Percentiles rank a stretch among this genome's conserved stretches.
These are phyloP conservation scores for Agaricus subrufescens DNA, from an alignment of 768 basidiomycete species.

Conservation along the genomic window DNA sequence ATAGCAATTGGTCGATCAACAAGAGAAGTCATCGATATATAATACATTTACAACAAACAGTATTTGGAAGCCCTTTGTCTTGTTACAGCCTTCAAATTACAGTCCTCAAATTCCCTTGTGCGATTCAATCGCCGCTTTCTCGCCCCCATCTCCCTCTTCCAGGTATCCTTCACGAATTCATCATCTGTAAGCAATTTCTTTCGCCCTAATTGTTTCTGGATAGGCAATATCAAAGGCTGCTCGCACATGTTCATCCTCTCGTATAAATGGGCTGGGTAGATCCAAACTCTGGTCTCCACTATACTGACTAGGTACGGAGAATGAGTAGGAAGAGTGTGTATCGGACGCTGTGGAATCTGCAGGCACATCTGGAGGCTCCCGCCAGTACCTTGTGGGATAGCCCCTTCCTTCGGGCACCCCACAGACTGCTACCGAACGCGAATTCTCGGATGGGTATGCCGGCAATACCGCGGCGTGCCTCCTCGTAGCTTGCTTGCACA, in stretches of 20 bases:
- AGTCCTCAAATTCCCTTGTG: not conserved
- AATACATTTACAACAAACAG: not conserved
- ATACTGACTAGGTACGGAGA: slow-evolving; percentile 15
- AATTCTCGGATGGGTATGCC: not conserved
- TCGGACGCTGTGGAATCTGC: slow-evolving; percentile 20
- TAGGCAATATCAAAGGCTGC: not conserved
- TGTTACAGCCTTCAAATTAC: not conserved
- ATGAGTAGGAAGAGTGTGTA: slow-evolving; percentile 22
- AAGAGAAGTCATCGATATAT: not conserved
- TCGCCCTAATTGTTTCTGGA: not conserved
- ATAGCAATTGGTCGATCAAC: slow-evolving; percentile 3
- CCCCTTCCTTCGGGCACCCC: not conserved
- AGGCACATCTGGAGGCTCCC: slow-evolving; percentile 27
- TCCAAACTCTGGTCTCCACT: not conserved
- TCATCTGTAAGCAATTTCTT: not conserved
- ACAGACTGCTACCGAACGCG: not conserved
- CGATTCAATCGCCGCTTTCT: not conserved
- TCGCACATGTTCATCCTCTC: slow-evolving; percentile 2
- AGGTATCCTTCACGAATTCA: not conserved
- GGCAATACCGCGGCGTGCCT: not conserved
- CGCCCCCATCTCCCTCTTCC: not conserved
- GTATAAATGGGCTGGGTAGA: slow-evolving; percentile 2
- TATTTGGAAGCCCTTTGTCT: not conserved
- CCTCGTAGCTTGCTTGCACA: slow-evolving; percentile 17
- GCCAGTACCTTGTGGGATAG: slow-evolving; percentile 14